Evolutionary conservation across 352 stramenopile species (phyloP).

Genomic region (Pythium oligandrum): DNA sequence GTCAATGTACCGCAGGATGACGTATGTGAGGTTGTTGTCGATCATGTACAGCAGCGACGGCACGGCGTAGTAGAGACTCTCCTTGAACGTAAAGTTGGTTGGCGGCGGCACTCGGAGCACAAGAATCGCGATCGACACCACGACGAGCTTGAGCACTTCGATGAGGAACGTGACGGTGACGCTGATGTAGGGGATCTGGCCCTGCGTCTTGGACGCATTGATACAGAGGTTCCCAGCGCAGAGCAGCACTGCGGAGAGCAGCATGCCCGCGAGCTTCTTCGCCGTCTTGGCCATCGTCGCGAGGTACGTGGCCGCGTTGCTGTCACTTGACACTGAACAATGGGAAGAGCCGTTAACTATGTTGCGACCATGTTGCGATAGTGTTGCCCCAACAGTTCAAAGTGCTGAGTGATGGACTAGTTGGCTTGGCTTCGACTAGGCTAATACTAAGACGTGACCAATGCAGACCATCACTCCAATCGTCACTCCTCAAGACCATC

Average conservation of each 20-base stretch:
- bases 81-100: conserved; percentile 36
- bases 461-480: too few species aligned
- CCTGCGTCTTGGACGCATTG: conserved; percentile 75
- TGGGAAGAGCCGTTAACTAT: too few species aligned
- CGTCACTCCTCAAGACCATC: too few species aligned
- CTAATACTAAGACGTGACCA: too few species aligned
- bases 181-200: conserved; percentile 76
- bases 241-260: conserved; percentile 59
- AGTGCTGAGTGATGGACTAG: too few species aligned
- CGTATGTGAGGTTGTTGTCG: conserved; percentile 87
- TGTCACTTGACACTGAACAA: too few species aligned
- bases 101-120: conserved; percentile 32
- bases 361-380: too few species aligned
- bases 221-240: conserved; percentile 82
- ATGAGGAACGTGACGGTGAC: conserved; percentile 83
- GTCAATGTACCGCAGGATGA: conserved; percentile 85
- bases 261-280: conserved; percentile 59
- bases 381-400: too few species aligned
- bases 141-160: conserved; percentile 72
- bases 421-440: too few species aligned
- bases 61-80: conserved; percentile 71
- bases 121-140: conserved; percentile 42
- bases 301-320: too few species aligned
- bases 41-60: conserved; percentile 84
- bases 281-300: conserved; percentile 29